Evolutionary conservation across 2,329 filamentous ascomycete genomes (phyloP), one percentile per base, ranked within the genome.

Genomic region (Atkinsonella hypoxylon): DNA sequence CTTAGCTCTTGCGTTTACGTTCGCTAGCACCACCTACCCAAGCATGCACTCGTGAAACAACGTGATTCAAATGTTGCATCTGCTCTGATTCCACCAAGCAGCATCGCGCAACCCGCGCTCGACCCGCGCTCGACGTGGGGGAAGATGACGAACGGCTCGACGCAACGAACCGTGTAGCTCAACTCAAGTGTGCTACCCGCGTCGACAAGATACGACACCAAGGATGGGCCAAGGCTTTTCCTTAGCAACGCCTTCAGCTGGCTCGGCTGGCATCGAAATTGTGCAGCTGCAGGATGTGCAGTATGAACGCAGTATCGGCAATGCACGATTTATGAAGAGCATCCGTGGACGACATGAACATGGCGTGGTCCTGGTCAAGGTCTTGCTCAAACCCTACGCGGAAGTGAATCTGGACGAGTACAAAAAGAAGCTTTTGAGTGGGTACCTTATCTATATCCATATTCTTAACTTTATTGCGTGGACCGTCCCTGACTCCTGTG

Each of bases 141-240:
- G 32, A 47, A 47, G 36, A 53, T 53, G 51, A 45, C 48, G 22
- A 45, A 32, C 38, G 45, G 26, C 39, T 22, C 51, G n/a, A 30
- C 18, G 22, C 30, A 12, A 20, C 36, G 50, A 51, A 44, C 26
- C 42, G 38, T 44, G 4, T 45, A 47, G 46, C 38, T 22, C 26
- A 40, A 11, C 30, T 22, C 40, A 20, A 32, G 20, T 34, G 42
- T 8, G 20, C n/a, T 30, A 40, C 13, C 34, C 5, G 44, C 31
- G 9, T 4, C n/a, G 18, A 44, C 30, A 26, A 9, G 7, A 39
- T 38, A 38, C 40, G 40, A 6, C 3, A 32, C 31, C 55, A 49
- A 56, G 58, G 57, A 98, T 98, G 93, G 93, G 93, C 57, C 93
- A 98, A 77, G 90, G 89, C 57, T 96, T 96, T 72, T 96, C 91